Evolutionary conservation across 441 rosid genomes (phyloP), one percentile per base, ranked within the genome.

Genomic region (California macrophylla): DNA sequence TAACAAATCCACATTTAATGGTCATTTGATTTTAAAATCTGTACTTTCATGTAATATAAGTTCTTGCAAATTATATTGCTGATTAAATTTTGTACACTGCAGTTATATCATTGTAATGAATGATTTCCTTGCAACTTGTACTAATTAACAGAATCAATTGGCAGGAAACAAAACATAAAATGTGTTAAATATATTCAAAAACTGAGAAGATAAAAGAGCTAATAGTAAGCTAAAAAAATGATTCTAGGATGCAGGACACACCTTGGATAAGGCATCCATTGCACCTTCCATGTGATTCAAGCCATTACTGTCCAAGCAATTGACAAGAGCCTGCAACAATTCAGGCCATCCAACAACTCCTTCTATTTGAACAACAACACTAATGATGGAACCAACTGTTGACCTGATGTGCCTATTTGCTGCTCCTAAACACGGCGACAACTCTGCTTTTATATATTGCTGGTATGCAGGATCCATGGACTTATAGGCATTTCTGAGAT

Each of bases 221-320:
- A 34, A 56, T 54, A n/a, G 63, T 28, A 6, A 13, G 16, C 50
- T 45, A 23, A 30, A 65, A 45, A 34, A 58, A 32, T 69, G 26
- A 26, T 38, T 68, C 23, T 9, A 29, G 62, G 25, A 72, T 50
- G 62, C 24, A 61, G 54, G 20, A 32, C 69, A 74, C 83, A 96
- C 99, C 99, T 96, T 96, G 29, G 96, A 93, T 81, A 93, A 81
- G 18, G 99, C 96, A 85, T 96, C 99, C 96, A 96, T 91, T 0
- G 99, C 97, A 69, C 99, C 98, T 77, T 96, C 98, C 97, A 91
- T 93, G 71, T 89, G 97, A 87, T 93, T 85, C 0, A 81, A 71
- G 66, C 89, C 94, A 82, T 91, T 87, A 80, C 99, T 87, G 67
- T 96, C 98, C 85, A 96, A 77, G 76, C 92, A 93, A 79, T 81